A percentile compares a stretch with the other conserved stretches of the same genome.
phyloP scores from a whole-genome alignment of 2,329 filamentous ascomycete species.

The Teratosphaeria pseudoeucalypti region DNA sequence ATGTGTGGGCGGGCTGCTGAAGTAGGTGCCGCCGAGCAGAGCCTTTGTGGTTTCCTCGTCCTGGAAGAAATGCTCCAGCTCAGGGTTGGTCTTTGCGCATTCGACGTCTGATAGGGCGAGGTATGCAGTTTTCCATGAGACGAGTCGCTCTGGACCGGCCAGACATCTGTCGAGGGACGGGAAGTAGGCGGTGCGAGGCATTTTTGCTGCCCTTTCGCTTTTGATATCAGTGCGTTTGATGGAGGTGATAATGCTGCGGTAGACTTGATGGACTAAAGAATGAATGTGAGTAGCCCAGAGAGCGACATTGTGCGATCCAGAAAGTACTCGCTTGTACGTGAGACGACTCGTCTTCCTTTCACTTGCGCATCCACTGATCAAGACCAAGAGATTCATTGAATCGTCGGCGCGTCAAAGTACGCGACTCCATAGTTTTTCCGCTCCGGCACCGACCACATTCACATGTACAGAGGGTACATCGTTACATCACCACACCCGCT shows the following conservation, averaged over 20 bases:
- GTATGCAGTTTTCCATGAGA: conserved; percentile 55
- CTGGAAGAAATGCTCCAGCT: conserved; percentile 57
- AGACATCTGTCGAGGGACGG: conserved; percentile 79
- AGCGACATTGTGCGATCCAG: not conserved
- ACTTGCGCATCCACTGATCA: not conserved
- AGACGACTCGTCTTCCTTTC: not conserved
- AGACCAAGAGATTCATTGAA: not conserved
- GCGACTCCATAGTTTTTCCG: not conserved
- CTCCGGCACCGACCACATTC: not conserved
- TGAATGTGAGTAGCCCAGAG: not conserved
- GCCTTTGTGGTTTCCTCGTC: conserved; percentile 58
- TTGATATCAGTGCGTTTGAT: not conserved
- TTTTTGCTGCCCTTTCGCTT: not conserved
- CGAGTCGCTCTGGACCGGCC: conserved; percentile 64
- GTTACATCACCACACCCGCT: not conserved
- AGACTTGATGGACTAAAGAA: not conserved
- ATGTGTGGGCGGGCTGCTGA: not conserved
- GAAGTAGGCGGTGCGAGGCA: conserved; percentile 49
- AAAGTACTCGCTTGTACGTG: not conserved
- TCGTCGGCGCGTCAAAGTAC: not conserved
- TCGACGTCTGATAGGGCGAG: conserved; percentile 43
- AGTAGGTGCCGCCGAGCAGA: conserved; percentile 30
- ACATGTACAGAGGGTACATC: not conserved
- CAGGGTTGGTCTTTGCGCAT: conserved; percentile 40
- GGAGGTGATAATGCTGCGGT: not conserved